Conservation (phyloP, 805 yeast genomes). For the Yarrowia phangngaensis region DNA sequence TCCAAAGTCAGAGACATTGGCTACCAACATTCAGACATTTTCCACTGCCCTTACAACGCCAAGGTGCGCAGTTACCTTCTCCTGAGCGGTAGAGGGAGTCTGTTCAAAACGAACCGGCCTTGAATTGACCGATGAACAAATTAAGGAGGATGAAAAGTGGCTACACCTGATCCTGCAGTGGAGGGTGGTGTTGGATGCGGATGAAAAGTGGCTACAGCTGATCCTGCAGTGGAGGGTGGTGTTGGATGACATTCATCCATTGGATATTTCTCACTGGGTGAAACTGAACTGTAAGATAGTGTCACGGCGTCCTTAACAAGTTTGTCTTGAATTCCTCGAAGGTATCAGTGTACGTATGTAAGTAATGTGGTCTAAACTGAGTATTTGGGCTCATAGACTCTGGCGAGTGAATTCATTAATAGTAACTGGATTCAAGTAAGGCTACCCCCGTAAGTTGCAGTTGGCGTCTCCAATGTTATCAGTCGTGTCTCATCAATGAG, state of each 20-base stretch:
- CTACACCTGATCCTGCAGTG: conserved; percentile 40
- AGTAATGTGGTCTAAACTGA: too few species aligned
- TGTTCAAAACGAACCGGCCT: conserved; percentile 12
- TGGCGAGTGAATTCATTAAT: too few species aligned
- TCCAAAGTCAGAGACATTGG: conserved; percentile 83
- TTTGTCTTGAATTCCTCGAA: too few species aligned
- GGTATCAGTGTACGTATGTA: too few species aligned
- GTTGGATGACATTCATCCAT: too few species aligned
- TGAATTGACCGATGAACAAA: conserved; percentile 35
- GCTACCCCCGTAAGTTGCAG: too few species aligned
- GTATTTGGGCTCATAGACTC: too few species aligned
- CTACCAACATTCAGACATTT: conserved; percentile 72
- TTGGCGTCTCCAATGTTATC: too few species aligned
- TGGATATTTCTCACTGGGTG: conserved; percentile 38
- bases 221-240: conserved; percentile 39
- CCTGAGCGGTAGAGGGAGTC: conserved; percentile 20
- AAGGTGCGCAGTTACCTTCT: conserved; percentile 37
- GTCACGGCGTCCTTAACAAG: too few species aligned
- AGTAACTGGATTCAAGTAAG: too few species aligned
- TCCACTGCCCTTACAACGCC: conserved; percentile 78
- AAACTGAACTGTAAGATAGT: conserved; percentile 26
- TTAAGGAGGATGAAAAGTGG: conserved; percentile 43
- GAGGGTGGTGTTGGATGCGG: conserved; percentile 73
- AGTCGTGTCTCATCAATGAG: too few species aligned
- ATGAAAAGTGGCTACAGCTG: conserved; percentile 47